phyloP scores from a whole-genome alignment of 805 yeast genomes.

The Cyberlindnera maritima region DNA sequence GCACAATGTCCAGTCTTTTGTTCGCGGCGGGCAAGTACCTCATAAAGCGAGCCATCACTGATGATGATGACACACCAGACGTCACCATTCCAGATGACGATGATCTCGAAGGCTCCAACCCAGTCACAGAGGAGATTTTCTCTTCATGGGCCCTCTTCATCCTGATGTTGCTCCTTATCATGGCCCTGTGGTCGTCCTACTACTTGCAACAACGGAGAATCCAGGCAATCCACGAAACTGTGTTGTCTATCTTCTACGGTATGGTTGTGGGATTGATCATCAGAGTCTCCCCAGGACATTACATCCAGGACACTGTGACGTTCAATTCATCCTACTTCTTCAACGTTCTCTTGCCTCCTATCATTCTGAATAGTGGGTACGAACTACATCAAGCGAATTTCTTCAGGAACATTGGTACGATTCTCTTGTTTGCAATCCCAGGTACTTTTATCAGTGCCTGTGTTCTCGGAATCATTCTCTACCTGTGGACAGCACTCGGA shows the following conservation, averaged over 20 bases:
- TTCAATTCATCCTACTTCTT: slow-evolving; percentile 93
- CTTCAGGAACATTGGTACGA: slow-evolving; percentile 87
- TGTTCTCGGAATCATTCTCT: slow-evolving; percentile 85
- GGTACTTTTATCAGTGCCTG: slow-evolving; percentile 93
- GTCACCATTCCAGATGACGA: slow-evolving; percentile 39
- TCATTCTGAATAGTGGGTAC: slow-evolving; percentile 93
- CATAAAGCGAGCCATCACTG: slow-evolving; percentile 26
- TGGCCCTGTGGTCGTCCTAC: slow-evolving; percentile 94
- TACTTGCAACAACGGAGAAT: slow-evolving; percentile 87
- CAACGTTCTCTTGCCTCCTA: slow-evolving; percentile 92
- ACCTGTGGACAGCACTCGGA: slow-evolving; percentile 88
- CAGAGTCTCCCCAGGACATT: slow-evolving; percentile 91
- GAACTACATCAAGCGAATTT: slow-evolving; percentile 95
- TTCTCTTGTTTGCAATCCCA: slow-evolving; percentile 91
- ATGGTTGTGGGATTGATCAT: slow-evolving; percentile 93
- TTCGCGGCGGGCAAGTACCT: slow-evolving; percentile 24
- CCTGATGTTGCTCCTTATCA: slow-evolving; percentile 69
- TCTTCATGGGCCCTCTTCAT: slow-evolving; percentile 97
- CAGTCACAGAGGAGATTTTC: slow-evolving; percentile 91
- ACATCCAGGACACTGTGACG: slow-evolving; percentile 94
- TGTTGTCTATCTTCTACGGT: slow-evolving; percentile 91
- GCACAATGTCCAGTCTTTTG: slow-evolving; percentile 23
- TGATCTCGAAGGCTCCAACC: slow-evolving; percentile 67
- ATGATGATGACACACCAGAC: slow-evolving; percentile 33
- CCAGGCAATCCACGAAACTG: slow-evolving; percentile 97